Evolutionary conservation across 2,329 filamentous ascomycete genomes (phyloP).

Genomic region (Phialemonium atrogriseum): DNA sequence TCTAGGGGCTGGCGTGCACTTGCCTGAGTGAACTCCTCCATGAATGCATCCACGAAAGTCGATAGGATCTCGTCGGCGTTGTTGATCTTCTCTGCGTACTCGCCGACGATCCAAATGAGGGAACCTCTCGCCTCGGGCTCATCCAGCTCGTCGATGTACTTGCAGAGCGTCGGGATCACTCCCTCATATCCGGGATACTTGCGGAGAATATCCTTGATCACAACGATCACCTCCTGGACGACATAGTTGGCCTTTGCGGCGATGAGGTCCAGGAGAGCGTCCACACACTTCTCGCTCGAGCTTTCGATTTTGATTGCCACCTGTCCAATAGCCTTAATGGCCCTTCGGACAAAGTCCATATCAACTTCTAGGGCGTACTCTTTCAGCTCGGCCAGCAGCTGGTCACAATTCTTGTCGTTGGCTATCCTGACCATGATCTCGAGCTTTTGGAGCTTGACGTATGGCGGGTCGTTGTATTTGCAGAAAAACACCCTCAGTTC

Average conservation of each 20-base stretch:
- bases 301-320: constrained; percentile 98
- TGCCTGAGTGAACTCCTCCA: constrained; percentile 92
- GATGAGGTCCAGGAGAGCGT: constrained; percentile 86
- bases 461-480: constrained; percentile 98
- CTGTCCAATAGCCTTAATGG: constrained; percentile 93
- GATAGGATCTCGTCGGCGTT: constrained; percentile 93
- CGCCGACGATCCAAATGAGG: constrained; percentile 97
- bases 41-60: constrained; percentile 88
- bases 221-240: constrained; percentile 96
- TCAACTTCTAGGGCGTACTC: constrained; percentile 98
- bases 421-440: constrained; percentile 99
- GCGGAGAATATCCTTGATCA: constrained; percentile 96
- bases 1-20: constrained; percentile 15
- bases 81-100: constrained; percentile 98
- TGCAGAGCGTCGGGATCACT: constrained; percentile 91
- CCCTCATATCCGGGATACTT: constrained; percentile 98
- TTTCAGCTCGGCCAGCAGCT: constrained; percentile 86
- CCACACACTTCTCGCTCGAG: constrained; percentile 91
- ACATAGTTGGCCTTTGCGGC: constrained; percentile 98
- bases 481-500: constrained; percentile 98
- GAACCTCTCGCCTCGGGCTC: constrained; percentile 86
- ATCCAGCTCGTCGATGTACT: constrained; percentile 94
- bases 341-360: constrained; percentile 95
- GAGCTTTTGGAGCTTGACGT: constrained; percentile 94
- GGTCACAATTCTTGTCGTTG: constrained; percentile 93